Percentiles rank a stretch among this genome's conserved stretches.
Conservation (phyloP, 2,329 filamentous ascomycete species). For the Erysiphe pulchra region DNA sequence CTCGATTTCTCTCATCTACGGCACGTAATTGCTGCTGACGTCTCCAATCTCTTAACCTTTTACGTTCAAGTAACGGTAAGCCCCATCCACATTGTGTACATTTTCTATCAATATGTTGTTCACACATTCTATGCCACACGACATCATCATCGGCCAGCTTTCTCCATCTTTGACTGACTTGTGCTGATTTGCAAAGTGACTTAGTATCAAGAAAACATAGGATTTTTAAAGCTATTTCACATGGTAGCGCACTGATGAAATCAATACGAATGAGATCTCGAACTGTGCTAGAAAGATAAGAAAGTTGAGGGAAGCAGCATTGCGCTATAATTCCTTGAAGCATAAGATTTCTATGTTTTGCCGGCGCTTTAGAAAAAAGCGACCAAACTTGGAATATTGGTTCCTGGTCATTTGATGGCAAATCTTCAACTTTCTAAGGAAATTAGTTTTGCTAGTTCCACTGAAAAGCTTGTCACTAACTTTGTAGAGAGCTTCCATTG, state of each 20-base stretch:
- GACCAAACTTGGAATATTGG: slow-evolving; percentile 96
- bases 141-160: slow-evolving; percentile 86
- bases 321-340: slow-evolving; percentile 86
- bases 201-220: slow-evolving; percentile 80
- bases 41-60: slow-evolving; percentile 53
- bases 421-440: slow-evolving; percentile 47
- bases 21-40: slow-evolving; percentile 53
- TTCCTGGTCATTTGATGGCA: slow-evolving; percentile 70
- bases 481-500: slow-evolving; percentile 84
- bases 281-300: slow-evolving; percentile 71
- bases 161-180: slow-evolving; percentile 76
- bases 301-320: slow-evolving; percentile 93
- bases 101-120: slow-evolving; percentile 84
- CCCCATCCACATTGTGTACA: slow-evolving; percentile 94
- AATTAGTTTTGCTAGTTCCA: background rate
- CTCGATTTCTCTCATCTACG: slow-evolving; percentile 28
- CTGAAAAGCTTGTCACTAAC: slow-evolving; percentile 22
- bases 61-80: slow-evolving; percentile 66
- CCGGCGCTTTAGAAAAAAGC: slow-evolving; percentile 79
- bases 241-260: slow-evolving; percentile 68
- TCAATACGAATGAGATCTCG: slow-evolving; percentile 94
- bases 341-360: slow-evolving; percentile 88
- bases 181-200: slow-evolving; percentile 83
- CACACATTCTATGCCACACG: slow-evolving; percentile 96
- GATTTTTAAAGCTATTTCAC: slow-evolving; percentile 82